Percentiles rank a stretch among this genome's conserved stretches.
Conservation (phyloP, 306 rosid genomes). For the Acmispon strigosus region DNA sequence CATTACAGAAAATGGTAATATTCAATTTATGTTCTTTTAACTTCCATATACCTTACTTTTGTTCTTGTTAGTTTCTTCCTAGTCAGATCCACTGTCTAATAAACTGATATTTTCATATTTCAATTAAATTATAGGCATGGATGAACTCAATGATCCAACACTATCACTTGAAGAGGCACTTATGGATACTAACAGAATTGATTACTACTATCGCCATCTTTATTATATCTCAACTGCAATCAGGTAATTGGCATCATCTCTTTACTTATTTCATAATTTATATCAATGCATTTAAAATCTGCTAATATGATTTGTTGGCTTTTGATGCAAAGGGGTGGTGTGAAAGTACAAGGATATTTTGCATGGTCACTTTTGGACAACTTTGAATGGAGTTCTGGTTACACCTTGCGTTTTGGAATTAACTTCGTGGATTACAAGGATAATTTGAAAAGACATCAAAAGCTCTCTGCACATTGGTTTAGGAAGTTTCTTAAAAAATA, state of each 20-base stretch:
- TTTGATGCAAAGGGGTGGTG: conserved; percentile 33
- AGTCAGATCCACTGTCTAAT: too few species aligned
- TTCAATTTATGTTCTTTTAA: not conserved
- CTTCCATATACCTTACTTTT: not conserved
- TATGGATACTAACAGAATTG: too few species aligned
- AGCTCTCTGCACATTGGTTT: conserved; percentile 58
- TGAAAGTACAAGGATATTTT: conserved; percentile 45
- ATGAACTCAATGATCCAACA: too few species aligned
- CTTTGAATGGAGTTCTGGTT: conserved; percentile 51
- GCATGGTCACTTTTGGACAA: conserved; percentile 64
- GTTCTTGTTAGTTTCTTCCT: too few species aligned
- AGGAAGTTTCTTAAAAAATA: conserved; percentile 30
- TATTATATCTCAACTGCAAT: too few species aligned
- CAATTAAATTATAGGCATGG: too few species aligned
- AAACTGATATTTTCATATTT: too few species aligned
- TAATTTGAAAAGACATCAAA: conserved; percentile 34
- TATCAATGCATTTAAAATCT: too few species aligned
- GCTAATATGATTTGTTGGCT: not conserved
- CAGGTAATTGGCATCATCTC: too few species aligned
- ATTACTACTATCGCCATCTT: too few species aligned
- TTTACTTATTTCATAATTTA: too few species aligned
- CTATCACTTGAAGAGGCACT: too few species aligned
- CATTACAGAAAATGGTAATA: conserved; percentile 56
- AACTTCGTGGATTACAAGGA: conserved; percentile 43
- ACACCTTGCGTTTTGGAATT: conserved; percentile 43